phyloP scores from a whole-genome alignment of 371 early-diverging fungal genomes.

The Mucor racemosus region DNA sequence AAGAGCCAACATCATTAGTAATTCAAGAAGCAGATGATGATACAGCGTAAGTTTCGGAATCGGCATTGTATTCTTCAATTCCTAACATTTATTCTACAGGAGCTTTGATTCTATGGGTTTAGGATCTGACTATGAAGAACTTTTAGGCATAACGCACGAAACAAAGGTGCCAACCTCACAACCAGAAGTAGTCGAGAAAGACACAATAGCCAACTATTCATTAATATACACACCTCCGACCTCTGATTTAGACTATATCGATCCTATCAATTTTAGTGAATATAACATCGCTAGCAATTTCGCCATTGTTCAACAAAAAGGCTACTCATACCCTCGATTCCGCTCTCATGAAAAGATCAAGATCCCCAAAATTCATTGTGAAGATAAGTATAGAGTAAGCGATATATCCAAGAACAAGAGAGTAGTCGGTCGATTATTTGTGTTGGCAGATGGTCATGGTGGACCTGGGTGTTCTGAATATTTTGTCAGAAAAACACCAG shows the following conservation, averaged over 20 bases:
- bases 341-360: constrained; percentile 61
- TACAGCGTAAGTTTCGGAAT: constrained; percentile 30
- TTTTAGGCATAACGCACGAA: not conserved
- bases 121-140: constrained; percentile 33
- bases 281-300: constrained; percentile 57
- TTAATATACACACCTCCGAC: constrained; percentile 44
- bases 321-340: constrained; percentile 69
- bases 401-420: constrained; percentile 40
- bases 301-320: constrained; percentile 66
- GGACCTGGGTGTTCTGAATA: constrained; percentile 69
- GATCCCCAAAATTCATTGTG: constrained; percentile 63
- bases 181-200: constrained; percentile 33
- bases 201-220: constrained; percentile 49
- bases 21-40: constrained; percentile 26
- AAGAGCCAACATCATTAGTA: not conserved
- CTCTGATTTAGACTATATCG: constrained; percentile 41
- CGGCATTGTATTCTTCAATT: not conserved
- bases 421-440: constrained; percentile 58
- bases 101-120: constrained; percentile 21
- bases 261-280: constrained; percentile 41
- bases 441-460: constrained; percentile 71
- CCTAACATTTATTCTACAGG: not conserved
- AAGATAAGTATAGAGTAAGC: constrained; percentile 65
- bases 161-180: not conserved
- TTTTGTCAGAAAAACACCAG: constrained; percentile 61